These are phyloP conservation scores for Rhizopogon vesiculosus DNA, from an alignment of 768 basidiomycete genomes.

Conservation along the genomic window DNA sequence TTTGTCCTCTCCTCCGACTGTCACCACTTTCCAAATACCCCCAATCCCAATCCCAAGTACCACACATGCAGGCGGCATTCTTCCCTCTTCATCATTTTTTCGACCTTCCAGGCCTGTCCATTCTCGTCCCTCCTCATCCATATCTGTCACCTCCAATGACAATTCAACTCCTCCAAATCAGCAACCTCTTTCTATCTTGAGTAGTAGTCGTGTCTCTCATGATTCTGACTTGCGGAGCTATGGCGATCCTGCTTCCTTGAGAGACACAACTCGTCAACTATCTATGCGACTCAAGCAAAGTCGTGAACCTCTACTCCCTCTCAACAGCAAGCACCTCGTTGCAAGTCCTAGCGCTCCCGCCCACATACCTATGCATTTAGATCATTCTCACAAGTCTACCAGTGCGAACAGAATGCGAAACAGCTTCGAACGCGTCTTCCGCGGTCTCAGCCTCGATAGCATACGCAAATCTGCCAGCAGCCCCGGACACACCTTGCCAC, in stretches of 20 bases:
- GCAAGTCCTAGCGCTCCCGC: slow-evolving; percentile 11
- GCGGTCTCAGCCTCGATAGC: slow-evolving; percentile 50
- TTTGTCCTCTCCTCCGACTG: slow-evolving; percentile 22
- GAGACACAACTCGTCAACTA: slow-evolving; percentile 23
- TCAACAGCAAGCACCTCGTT: slow-evolving; percentile 13
- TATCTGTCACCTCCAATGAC: slow-evolving; percentile 26
- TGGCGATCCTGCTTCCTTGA: slow-evolving; percentile 14
- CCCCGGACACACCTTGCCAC: slow-evolving; percentile 7
- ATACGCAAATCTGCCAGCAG: slow-evolving; percentile 28
- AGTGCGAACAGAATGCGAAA: slow-evolving; percentile 39
- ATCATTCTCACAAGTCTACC: slow-evolving; percentile 4
- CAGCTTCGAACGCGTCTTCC: slow-evolving; percentile 56
- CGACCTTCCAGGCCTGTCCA: slow-evolving; percentile 59
- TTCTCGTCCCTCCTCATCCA: slow-evolving; percentile 37
- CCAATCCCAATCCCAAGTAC: slow-evolving; percentile 18
- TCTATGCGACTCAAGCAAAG: slow-evolving; percentile 54
- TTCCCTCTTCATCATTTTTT: slow-evolving; percentile 78
- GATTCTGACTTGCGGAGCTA: slow-evolving; percentile 36
- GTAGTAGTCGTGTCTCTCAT: slow-evolving; percentile 28
- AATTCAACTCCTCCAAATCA: slow-evolving; percentile 22
- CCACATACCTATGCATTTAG: slow-evolving; percentile 15
- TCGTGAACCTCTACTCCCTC: slow-evolving; percentile 68
- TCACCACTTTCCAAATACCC: slow-evolving; percentile 21
- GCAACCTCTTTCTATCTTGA: slow-evolving; percentile 37
- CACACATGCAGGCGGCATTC: slow-evolving; percentile 70